Evolutionary conservation across 2,329 filamentous ascomycete species (phyloP).

Genomic region (Ploettnerulaceae sp.): DNA sequence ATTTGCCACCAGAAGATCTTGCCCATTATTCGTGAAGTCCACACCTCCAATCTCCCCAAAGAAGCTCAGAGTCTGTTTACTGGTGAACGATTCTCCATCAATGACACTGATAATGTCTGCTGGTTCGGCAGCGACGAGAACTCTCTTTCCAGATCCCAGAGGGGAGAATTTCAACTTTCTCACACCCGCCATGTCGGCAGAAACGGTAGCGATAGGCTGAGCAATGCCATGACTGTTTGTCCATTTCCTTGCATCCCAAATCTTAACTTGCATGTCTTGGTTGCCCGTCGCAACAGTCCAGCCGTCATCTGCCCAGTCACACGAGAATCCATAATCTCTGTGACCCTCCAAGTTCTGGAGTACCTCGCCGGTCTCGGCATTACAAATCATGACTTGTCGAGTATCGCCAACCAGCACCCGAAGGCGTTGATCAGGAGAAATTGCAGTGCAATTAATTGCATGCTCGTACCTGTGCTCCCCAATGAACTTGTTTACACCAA

Average conservation of each 20-base stretch:
- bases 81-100: constrained; percentile 57
- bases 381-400: constrained; percentile 59
- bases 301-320: constrained; percentile 75
- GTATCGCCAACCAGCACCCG: constrained; percentile 70
- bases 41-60: constrained; percentile 72
- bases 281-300: constrained; percentile 72
- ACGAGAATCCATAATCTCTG: constrained; percentile 68
- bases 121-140: constrained; percentile 70
- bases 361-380: constrained; percentile 60
- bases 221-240: constrained; percentile 45
- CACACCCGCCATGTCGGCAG: constrained; percentile 63
- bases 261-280: constrained; percentile 67
- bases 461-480: constrained; percentile 51
- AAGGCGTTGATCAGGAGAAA: constrained; percentile 66
- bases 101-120: constrained; percentile 70
- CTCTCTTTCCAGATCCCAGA: constrained; percentile 58
- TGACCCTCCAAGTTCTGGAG: constrained; percentile 58
- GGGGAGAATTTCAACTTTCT: constrained; percentile 69
- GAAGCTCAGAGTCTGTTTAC: constrained; percentile 66
- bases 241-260: constrained; percentile 75
- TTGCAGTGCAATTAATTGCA: constrained; percentile 67
- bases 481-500: constrained; percentile 54
- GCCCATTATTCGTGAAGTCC: constrained; percentile 60
- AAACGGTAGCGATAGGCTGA: constrained; percentile 49
- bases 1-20: constrained; percentile 64